Evolutionary conservation across 2,329 filamentous ascomycete species (phyloP), one percentile per base, ranked within the genome.

Genomic region (Phaeomoniella chlamydospora): DNA sequence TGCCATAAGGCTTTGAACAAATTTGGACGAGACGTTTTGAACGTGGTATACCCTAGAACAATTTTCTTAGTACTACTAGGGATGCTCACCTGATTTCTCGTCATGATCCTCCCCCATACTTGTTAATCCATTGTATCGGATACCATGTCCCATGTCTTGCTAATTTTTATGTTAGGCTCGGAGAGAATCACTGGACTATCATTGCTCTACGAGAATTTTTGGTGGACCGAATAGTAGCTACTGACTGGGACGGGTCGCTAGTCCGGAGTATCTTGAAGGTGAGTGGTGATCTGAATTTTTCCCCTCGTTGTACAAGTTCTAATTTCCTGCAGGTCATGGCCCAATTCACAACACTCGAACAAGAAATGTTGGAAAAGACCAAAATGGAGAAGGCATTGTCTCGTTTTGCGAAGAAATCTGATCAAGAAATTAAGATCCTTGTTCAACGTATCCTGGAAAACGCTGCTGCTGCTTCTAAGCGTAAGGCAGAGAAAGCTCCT

Each of bases 341-440:
- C 17, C 61, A 61, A 31, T 74, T 72, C 42, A 63, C 64, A 11
- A 75, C 70, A 4, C 58, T 77, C 45, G 73, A 70, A 38, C 65
- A 65, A 40, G 67, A 71, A 34, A 61, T 68, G 34, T 57, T 77
- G 15, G 67, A 73, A 44, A 73, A 72, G 48, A 74, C 69, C 5
- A 74, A 75, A 44, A 54, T 76, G 18, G 61, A 62, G 37, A 77
- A 75, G 47, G 58, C 75, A 12, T 53, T 77, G 12, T 62, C 64
- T 2, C 62, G 67, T 16, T 68, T 74, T 43, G 57, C 67, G 36
- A 78, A 75, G 52, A 69, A 68, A 42, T 72, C 71, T 16, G 68
- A 68, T 43, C 65, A 64, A n/a, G 59, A 65, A 33, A 67, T 67
- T 34, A 72, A 73, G 46, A 58, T 58, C 12, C 59, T 72, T 19